These are phyloP conservation scores for Pseudogymnoascus sp. DNA, from an alignment of 2,329 filamentous ascomycete genomes.

Conservation along the genomic window DNA sequence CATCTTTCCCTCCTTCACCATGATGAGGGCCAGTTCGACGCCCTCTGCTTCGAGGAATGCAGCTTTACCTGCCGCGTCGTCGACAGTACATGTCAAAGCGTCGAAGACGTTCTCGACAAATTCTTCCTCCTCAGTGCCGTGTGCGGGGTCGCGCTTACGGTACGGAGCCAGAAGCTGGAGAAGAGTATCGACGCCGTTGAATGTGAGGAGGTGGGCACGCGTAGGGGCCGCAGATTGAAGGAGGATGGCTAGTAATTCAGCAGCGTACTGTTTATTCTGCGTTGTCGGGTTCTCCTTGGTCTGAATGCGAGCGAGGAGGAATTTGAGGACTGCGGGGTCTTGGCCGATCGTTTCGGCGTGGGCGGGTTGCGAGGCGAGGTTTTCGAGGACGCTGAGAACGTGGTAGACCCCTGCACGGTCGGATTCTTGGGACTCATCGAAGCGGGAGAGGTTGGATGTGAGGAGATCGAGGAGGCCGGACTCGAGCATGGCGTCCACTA, in stretches of 20 bases:
- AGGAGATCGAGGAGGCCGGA: slow-evolving; percentile 68
- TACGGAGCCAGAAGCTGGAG: slow-evolving; percentile 81
- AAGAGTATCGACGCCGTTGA: slow-evolving; percentile 69
- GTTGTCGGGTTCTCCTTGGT: slow-evolving; percentile 58
- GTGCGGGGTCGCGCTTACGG: slow-evolving; percentile 75
- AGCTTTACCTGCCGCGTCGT: slow-evolving; percentile 64
- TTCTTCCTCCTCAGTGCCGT: slow-evolving; percentile 84
- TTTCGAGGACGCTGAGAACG: slow-evolving; percentile 74
- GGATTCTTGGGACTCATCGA: slow-evolving; percentile 66
- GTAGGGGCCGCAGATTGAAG: slow-evolving; percentile 66
- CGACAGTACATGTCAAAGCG: slow-evolving; percentile 68
- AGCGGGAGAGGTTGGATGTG: slow-evolving; percentile 66
- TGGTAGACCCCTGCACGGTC: slow-evolving; percentile 85
- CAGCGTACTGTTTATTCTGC: slow-evolving; percentile 93
- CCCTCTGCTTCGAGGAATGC: slow-evolving; percentile 88
- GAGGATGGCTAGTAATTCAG: slow-evolving; percentile 84
- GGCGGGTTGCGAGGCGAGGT: slow-evolving; percentile 62
- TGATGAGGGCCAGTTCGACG: slow-evolving; percentile 81
- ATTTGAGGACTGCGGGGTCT: slow-evolving; percentile 60
- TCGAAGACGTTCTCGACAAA: slow-evolving; percentile 94
- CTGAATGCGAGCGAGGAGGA: slow-evolving; percentile 69
- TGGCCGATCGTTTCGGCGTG: slow-evolving; percentile 65
- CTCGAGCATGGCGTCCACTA: slow-evolving; percentile 61
- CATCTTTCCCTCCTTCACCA: slow-evolving; percentile 82
- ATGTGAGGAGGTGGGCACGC: slow-evolving; percentile 49